phyloP scores from a whole-genome alignment of 805 yeast genomes.

The Ogataea paradorogensis region DNA sequence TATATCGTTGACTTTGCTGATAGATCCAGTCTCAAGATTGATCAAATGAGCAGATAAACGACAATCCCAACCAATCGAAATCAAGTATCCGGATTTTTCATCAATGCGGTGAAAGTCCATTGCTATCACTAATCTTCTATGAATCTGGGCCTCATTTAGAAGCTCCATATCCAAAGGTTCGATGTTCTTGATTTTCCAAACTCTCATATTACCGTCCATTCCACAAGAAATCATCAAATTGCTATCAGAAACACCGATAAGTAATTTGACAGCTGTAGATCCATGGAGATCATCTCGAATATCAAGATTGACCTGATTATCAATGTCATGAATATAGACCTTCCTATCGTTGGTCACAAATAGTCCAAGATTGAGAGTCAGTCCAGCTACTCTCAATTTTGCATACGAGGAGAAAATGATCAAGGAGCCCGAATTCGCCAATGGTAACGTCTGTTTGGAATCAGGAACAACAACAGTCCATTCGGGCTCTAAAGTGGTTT shows the following conservation, averaged over 20 bases:
- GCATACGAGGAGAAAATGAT: slow-evolving; percentile 24
- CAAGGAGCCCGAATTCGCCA: slow-evolving; percentile 23
- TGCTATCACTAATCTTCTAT: slow-evolving; percentile 30
- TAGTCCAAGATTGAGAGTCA: slow-evolving; percentile 16
- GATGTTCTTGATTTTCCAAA: slow-evolving; percentile 9
- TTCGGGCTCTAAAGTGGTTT: slow-evolving; percentile 20
- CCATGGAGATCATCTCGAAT: slow-evolving; percentile 16
- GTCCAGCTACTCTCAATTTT: slow-evolving; percentile 10
- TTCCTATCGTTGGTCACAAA: slow-evolving; percentile 29
- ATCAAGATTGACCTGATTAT: slow-evolving; percentile 11
- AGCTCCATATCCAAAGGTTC: slow-evolving; percentile 7
- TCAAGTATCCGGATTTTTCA: slow-evolving; percentile 34
- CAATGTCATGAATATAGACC: slow-evolving; percentile 27
- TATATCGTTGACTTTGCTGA: slow-evolving; percentile 22
- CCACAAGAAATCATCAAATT: slow-evolving; percentile 29
- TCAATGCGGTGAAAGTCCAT: slow-evolving; percentile 17
- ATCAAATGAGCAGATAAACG: slow-evolving; percentile 38
- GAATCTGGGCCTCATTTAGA: slow-evolving; percentile 23
- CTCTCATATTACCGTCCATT: slow-evolving; percentile 32
- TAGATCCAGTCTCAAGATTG: slow-evolving; percentile 6
- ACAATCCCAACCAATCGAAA: slow-evolving; percentile 62
- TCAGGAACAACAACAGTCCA: slow-evolving; percentile 28
- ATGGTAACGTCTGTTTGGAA: slow-evolving; percentile 4
- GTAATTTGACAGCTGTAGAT: slow-evolving; percentile 21
- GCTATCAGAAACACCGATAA: slow-evolving; percentile 20